Base-by-base conservation (phyloP, 495 filamentous ascomycete genomes). In the Glutinoglossum americanum region DNA sequence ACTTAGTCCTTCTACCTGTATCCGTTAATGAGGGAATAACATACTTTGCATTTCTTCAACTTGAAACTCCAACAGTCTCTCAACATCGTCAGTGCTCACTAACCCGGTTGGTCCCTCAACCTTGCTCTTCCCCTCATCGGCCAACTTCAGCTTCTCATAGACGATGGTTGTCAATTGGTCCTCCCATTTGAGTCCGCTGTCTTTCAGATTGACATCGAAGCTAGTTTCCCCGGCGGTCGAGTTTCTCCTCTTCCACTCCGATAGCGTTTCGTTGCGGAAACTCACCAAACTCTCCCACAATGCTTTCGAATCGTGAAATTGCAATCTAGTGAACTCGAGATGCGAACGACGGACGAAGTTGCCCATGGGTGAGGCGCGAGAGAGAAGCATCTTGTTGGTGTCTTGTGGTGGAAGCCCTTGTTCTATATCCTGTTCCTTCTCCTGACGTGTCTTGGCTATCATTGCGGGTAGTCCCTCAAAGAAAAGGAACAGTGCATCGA, bases 11-110 rank as follows among this genome's bases (percentile, higher is more conserved):
- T 55, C 3, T 26, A 27, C 21, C 4, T 57, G 21, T 25, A 17
- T 37, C 13, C 4, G 56, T 19, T 4, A 32, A n/a, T n/a, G 13
- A 13, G 0, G 17, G n/a, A 45, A 19, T 10, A 5, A 71, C 79
- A 61, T 73, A 85, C 87, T 84, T 66, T 95, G 89, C 67, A 94
- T 77, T 65, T 83, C 80, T 51, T 83, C 80, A 28, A 95, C 80
- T 68, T 96, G 89, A 61, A 88, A 92, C 59, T 94, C 88, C 25
- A 95, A 62, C 44, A 94, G 69, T 21, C 80, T 79, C 66, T 94
- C 87, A 10, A 94, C 75, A 64, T 95, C 90, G 59, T 94, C 85
- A 0, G 79, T 80, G 63, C 87, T 92, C 51, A 87, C 71, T 69
- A 66, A 32, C 28, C 15, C 47, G 49, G 39, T 6, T 55, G 33